phyloP scores from a whole-genome alignment of 2,329 filamentous ascomycete genomes.

The Ophiostoma sp. region DNA sequence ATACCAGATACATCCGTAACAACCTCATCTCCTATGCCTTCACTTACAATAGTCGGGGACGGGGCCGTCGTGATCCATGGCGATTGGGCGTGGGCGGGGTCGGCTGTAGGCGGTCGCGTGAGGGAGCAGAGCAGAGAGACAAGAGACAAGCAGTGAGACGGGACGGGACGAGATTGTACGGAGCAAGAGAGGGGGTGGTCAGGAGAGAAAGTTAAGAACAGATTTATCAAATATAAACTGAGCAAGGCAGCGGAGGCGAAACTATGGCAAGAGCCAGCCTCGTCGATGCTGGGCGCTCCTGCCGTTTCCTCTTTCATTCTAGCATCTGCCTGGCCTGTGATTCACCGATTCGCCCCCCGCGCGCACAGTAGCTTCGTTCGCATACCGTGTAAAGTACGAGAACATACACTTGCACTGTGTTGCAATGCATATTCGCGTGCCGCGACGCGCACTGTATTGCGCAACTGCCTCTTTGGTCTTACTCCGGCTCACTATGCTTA shows the following conservation, averaged over 20 bases:
- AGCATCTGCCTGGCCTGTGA: not conserved
- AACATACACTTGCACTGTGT: not conserved
- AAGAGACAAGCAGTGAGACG: not conserved
- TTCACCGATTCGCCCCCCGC: slow-evolving; percentile 2
- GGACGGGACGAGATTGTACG: not conserved
- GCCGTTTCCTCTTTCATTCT: not conserved
- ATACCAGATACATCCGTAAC: not conserved
- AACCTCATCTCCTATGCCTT: not conserved
- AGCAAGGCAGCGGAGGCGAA: not conserved
- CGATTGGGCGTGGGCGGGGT: not conserved
- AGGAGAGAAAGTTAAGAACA: not conserved
- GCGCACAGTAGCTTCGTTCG: not conserved
- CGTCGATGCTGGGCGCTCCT: not conserved
- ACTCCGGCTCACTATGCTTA: not conserved
- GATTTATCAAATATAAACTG: not conserved
- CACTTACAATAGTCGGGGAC: slow-evolving; percentile 15
- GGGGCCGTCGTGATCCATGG: slow-evolving; percentile 10
- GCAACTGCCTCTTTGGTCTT: slow-evolving; percentile 6
- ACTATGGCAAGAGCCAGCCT: not conserved
- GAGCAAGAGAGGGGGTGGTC: not conserved
- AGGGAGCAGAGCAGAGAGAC: not conserved
- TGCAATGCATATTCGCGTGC: not conserved
- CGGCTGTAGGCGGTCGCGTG: not conserved
- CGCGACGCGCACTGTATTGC: slow-evolving; percentile 14
- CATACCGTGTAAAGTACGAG: not conserved